Evolutionary conservation across 2,329 filamentous ascomycete genomes (phyloP), one percentile per base, ranked within the genome.

Genomic region (Phoma sp.): DNA sequence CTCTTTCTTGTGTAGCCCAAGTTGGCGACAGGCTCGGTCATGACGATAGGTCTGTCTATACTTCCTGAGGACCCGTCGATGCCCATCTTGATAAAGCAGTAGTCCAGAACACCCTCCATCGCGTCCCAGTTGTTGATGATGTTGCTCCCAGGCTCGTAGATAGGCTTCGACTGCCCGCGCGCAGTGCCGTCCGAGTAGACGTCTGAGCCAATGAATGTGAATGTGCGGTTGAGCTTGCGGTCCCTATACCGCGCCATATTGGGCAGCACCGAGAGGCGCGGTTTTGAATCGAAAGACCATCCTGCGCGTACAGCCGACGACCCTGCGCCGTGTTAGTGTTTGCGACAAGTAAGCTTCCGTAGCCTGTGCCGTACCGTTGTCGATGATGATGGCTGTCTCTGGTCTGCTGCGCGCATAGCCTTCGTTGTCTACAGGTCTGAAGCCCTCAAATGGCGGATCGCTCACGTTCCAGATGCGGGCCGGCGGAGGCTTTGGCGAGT

Each of bases 71-170:
- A 80, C 13, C 86, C 86, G 61, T 96, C 91, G 64, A 99, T 83
- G 4, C 95, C 95, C 49, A 99, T 79, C 77, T 97, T 98, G 63
- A 97, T 82, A 74, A 99, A 99, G 37, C 93, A 84, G 75, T 97
- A 97, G 77, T 99, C 95, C 41, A 99, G 78, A 4, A 97, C 82
- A 54, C 93, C 92, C 75, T 99, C 95, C 86, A 96, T 92, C 30
- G 92, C 93, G 75, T 99, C 95, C 92, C 96, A 99, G 72, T 98
- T 98, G 74, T 91, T 93, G 57, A 98, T 86, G 42, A 99, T 89
- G 60, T 93, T 93, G 39, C 89, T 93, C 23, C 93, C 93, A 2
- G 89, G 85, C 73, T 99, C 95, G 67, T 97, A 98, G 1, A 93
- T 89, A 73, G 91, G 90, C 72, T 93, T 89, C 55, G 96, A 88